Percentiles rank a stretch among this genome's conserved stretches.
phyloP scores from a whole-genome alignment of 441 rosid species.

The Eruca vesicaria region DNA sequence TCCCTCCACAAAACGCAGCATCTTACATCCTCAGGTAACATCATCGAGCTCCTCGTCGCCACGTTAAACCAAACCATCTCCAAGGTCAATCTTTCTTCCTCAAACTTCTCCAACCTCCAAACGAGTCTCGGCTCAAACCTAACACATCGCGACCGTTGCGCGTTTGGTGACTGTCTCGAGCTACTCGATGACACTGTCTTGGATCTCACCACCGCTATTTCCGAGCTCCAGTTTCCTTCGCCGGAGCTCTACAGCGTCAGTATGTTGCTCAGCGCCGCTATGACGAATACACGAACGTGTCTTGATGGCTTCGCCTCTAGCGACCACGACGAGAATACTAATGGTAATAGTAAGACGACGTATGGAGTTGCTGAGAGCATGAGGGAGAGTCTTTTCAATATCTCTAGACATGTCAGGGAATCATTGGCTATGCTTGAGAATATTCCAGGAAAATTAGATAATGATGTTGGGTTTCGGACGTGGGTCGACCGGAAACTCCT shows the following conservation, averaged over 20 bases:
- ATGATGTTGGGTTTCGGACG: slow-evolving; percentile 41
- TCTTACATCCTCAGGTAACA: slow-evolving; percentile 34
- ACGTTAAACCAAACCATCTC: slow-evolving; percentile 50
- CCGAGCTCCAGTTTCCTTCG: slow-evolving; percentile 34
- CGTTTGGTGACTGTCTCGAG: slow-evolving; percentile 51
- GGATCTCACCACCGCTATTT: slow-evolving; percentile 38
- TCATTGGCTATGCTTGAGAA: slow-evolving; percentile 51
- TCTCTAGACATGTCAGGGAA: slow-evolving; percentile 48
- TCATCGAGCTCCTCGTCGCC: slow-evolving; percentile 50
- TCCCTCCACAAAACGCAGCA: slow-evolving; percentile 39
- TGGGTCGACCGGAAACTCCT: slow-evolving; percentile 50
- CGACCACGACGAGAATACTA: slow-evolving; percentile 12
- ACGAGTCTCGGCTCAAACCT: slow-evolving; percentile 23
- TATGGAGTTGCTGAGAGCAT: slow-evolving; percentile 31
- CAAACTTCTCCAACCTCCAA: slow-evolving; percentile 47
- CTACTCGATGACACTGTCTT: slow-evolving; percentile 40
- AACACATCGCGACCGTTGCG: slow-evolving; percentile 37
- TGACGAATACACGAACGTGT: slow-evolving; percentile 65
- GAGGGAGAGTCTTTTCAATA: slow-evolving; percentile 37
- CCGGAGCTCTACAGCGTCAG: slow-evolving; percentile 38
- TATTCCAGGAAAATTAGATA: slow-evolving; percentile 29
- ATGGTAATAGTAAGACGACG: slow-evolving; percentile 7
- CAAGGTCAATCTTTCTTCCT: slow-evolving; percentile 44
- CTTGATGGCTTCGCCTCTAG: slow-evolving; percentile 57
- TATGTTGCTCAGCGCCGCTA: slow-evolving; percentile 51